Percentiles rank a stretch among this genome's conserved stretches.
Evolutionary conservation across 192 early-diverging fungal species (phyloP).

Genomic region (Podila verticillata): DNA sequence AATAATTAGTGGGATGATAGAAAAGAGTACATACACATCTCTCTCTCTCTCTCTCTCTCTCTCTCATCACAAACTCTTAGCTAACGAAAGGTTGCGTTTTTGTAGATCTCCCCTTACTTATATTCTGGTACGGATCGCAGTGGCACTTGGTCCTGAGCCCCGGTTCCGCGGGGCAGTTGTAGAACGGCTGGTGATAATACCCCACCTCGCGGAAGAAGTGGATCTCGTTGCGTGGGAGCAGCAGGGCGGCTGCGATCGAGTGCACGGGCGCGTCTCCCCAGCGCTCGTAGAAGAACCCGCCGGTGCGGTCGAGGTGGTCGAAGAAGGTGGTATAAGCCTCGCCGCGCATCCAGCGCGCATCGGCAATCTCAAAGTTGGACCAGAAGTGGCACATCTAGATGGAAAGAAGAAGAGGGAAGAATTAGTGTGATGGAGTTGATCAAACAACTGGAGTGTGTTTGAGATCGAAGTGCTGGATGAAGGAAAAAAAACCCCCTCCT

Average conservation of each 20-base stretch:
- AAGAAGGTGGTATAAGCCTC: slow-evolving; percentile 75
- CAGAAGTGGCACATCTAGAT: slow-evolving; percentile 81
- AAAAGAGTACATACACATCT: too few species aligned
- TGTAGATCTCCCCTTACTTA: too few species aligned
- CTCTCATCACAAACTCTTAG: too few species aligned
- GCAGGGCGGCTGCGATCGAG: slow-evolving; percentile 69
- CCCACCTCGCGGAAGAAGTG: slow-evolving; percentile 84
- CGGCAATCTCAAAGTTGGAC: slow-evolving; percentile 88
- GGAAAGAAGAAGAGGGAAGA: neutral
- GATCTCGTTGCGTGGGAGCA: slow-evolving; percentile 67
- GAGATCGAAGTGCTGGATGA: too few species aligned
- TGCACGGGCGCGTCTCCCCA: slow-evolving; percentile 86
- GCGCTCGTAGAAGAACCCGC: slow-evolving; percentile 89
- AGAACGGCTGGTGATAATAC: slow-evolving; percentile 71
- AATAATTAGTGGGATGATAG: too few species aligned
- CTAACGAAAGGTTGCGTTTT: too few species aligned
- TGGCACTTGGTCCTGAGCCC: slow-evolving; percentile 56
- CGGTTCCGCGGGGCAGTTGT: slow-evolving; percentile 65
- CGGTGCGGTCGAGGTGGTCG: slow-evolving; percentile 73
- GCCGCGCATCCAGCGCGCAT: slow-evolving; percentile 72
- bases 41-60: too few species aligned
- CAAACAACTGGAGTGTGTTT: too few species aligned
- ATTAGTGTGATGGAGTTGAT: neutral
- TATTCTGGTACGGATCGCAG: slow-evolving; percentile 58
- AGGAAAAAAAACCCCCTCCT: too few species aligned